Evolutionary conservation across 306 rosid genomes (phyloP).

Genomic region (Potentilla sterilis): DNA sequence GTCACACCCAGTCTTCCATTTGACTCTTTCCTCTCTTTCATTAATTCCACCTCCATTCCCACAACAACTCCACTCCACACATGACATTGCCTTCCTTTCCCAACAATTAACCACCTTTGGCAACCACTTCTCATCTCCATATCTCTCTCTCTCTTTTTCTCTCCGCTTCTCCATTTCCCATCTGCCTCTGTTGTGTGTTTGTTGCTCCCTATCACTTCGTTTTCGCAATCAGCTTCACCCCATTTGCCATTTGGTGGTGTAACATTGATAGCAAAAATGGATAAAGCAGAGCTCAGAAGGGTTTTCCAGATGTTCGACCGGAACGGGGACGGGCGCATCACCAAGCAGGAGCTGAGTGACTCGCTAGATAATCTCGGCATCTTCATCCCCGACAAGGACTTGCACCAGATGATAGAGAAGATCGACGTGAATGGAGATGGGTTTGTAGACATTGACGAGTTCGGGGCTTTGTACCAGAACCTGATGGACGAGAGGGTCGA

Average conservation of each 20-base stretch:
- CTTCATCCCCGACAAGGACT: slow-evolving; percentile 32
- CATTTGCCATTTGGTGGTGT: not conserved
- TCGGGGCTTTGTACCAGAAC: slow-evolving; percentile 28
- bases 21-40: not conserved
- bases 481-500: slow-evolving; percentile 36
- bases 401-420: slow-evolving; percentile 37
- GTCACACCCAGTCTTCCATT: not conserved
- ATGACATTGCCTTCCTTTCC: not conserved
- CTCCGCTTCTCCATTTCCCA: not conserved
- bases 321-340: slow-evolving; percentile 37
- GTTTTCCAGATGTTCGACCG: slow-evolving; percentile 40
- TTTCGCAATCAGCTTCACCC: not conserved
- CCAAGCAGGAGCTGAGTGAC: slow-evolving; percentile 29
- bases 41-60: not conserved
- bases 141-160: not conserved
- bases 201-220: not conserved
- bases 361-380: slow-evolving; percentile 33
- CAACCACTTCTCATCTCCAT: not conserved
- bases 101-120: not conserved
- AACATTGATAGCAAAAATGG: slow-evolving; percentile 1
- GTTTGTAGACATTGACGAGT: slow-evolving; percentile 36
- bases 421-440: slow-evolving; percentile 35
- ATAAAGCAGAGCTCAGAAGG: slow-evolving; percentile 22
- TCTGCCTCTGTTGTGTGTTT: not conserved
- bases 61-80: slow-evolving; percentile 4